These are phyloP conservation scores for Colletotrichum abscissum DNA, from an alignment of 2,329 filamentous ascomycete species.

Conservation along the genomic window DNA sequence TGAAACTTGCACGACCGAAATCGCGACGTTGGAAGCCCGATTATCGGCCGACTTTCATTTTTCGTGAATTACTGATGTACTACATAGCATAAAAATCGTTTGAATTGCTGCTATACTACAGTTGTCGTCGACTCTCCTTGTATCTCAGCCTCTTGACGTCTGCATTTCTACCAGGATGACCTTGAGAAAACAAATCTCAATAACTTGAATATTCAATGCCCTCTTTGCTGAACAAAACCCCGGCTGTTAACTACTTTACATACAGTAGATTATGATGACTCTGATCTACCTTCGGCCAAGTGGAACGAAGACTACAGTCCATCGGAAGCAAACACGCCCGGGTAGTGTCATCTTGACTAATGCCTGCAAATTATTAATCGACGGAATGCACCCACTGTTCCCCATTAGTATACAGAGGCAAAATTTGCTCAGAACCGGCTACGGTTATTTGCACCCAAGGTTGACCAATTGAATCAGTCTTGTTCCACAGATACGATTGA, in stretches of 20 bases:
- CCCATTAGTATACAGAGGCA: background rate
- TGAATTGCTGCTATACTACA: too few species aligned
- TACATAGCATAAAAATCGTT: too few species aligned
- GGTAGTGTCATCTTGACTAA: background rate
- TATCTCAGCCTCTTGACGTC: too few species aligned
- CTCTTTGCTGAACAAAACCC: too few species aligned
- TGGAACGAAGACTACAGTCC: too few species aligned
- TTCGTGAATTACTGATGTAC: background rate
- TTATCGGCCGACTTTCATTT: background rate
- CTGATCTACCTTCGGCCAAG: too few species aligned
- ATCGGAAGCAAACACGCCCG: background rate
- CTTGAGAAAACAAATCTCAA: too few species aligned
- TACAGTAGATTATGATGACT: too few species aligned
- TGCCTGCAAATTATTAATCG: background rate
- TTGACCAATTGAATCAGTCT: background rate
- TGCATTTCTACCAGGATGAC: too few species aligned
- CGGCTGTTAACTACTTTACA: too few species aligned
- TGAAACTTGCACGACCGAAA: slow-evolving; percentile 10
- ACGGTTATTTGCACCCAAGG: background rate
- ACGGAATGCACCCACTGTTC: background rate
- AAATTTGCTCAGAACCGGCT: background rate
- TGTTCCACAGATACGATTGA: background rate
- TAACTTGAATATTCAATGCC: too few species aligned
- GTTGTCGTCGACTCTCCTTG: too few species aligned
- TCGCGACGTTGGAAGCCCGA: background rate